Evolutionary conservation across 73 alveolate genomes (phyloP), one percentile per base, ranked within the genome.

Genomic region (Paramecium sonneborni): DNA sequence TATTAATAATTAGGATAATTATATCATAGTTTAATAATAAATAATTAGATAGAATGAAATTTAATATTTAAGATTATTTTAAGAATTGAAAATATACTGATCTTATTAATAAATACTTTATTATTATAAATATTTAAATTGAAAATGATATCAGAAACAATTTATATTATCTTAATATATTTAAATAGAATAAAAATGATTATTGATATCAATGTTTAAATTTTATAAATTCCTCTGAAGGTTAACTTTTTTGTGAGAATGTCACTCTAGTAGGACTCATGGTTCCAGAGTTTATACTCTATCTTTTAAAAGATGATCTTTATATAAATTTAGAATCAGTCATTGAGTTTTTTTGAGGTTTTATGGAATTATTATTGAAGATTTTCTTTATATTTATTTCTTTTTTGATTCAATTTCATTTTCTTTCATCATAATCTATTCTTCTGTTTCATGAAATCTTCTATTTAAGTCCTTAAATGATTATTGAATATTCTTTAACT

Each of bases 31-130:
- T 35, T 69, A 23, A 82, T 88, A 11, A 28, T 30, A 88, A 68
- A 88, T 68, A 90, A 88, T 88, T 58, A 41, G 76, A 41, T 37
- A 34, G 18, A 90, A 88, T 69, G 84, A 88, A 26, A 58, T 20
- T 56, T 85, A 56, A 28, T 85, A 85, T 38, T 30, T 56, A 43
- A 20, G 57, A 3, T 38, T 85, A 7, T 85, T 85, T 37, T 56
- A 85, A 57, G 57, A 85, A 26, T 20, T 85, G 58, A 85, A 56
- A 48, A 32, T 85, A 41, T 85, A 85, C 68, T 85, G 92, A 30
- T 56, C n/a, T n/a, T n/a, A n/a, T n/a, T n/a, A n/a, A n/a, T n/a
- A n/a, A n/a, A 24, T 21, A 57, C 43, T 20, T 57, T 20, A 10
- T n/a, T n/a, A n/a, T n/a, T n/a, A n/a, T n/a, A n/a, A n/a, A n/a